These are phyloP conservation scores for Ophiognomonia clavigignenti-juglandacearum DNA, from an alignment of 2,329 filamentous ascomycete species.

Conservation along the genomic window DNA sequence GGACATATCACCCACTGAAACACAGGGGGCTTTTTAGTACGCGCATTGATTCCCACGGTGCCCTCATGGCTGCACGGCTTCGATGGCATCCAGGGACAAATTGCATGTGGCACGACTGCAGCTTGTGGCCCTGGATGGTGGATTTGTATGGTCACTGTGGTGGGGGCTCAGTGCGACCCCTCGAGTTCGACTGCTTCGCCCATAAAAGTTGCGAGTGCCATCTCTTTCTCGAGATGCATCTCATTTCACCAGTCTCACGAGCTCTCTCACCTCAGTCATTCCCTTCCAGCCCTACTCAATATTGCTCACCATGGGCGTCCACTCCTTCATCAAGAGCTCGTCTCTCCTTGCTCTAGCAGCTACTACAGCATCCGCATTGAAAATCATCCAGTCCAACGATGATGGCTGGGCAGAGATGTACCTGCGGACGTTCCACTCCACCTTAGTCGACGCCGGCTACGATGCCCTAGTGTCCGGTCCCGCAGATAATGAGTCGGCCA, in stretches of 20 bases:
- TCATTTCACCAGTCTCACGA: not conserved
- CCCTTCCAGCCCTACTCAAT: not conserved
- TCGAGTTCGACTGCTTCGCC: too few relatives aligned
- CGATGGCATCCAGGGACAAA: too few relatives aligned
- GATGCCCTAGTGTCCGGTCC: conserved; percentile 61
- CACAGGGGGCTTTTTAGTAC: too few relatives aligned
- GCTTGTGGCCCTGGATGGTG: too few relatives aligned
- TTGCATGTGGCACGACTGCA: too few relatives aligned
- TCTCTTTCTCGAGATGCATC: too few relatives aligned
- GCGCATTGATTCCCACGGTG: too few relatives aligned
- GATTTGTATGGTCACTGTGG: too few relatives aligned
- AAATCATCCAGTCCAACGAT: conserved; percentile 64
- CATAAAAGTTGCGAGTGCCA: too few relatives aligned
- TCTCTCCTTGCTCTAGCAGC: conserved; percentile 6
- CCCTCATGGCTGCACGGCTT: too few relatives aligned
- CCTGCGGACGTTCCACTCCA: conserved; percentile 53
- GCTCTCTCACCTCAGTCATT: not conserved
- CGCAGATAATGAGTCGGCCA: conserved; percentile 61
- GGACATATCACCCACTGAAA: too few relatives aligned
- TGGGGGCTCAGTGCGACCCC: too few relatives aligned
- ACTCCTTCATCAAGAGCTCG: conserved; percentile 8
- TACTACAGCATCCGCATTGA: conserved; percentile 1
- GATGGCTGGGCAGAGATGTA: conserved; percentile 72
- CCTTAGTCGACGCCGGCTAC: conserved; percentile 50
- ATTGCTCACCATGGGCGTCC: conserved; percentile 8